phyloP scores from a whole-genome alignment of 495 filamentous ascomycete species.

The Platismatia glauca region DNA sequence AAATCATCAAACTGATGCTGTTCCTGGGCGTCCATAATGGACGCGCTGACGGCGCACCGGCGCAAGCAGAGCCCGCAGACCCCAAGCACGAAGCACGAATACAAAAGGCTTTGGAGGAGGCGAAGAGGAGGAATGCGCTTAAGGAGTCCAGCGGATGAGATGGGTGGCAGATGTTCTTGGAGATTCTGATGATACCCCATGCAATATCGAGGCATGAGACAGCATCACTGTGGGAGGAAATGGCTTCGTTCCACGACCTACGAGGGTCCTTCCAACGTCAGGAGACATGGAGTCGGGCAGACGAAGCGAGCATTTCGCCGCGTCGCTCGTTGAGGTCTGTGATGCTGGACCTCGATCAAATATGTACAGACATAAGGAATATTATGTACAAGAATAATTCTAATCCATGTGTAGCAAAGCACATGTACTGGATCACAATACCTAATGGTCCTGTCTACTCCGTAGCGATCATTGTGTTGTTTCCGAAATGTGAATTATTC shows the following conservation, averaged over 20 bases:
- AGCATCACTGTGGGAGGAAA: background rate
- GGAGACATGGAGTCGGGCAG: background rate
- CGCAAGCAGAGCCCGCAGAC: constrained; percentile 22
- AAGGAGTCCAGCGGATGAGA: constrained; percentile 22
- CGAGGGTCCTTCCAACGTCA: background rate
- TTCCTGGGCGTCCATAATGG: constrained; percentile 38
- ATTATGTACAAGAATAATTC: background rate
- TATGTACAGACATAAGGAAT: background rate
- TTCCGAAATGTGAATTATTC: too few relatives aligned
- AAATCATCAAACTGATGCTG: constrained; percentile 24
- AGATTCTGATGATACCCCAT: constrained; percentile 7
- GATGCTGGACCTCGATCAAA: background rate
- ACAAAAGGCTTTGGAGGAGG: constrained; percentile 40
- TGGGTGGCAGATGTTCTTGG: background rate
- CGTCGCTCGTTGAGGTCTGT: background rate
- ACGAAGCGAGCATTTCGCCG: background rate
- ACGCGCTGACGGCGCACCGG: constrained; percentile 30
- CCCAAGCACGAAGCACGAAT: constrained; percentile 38
- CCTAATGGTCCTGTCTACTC: too few relatives aligned
- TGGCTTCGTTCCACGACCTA: background rate
- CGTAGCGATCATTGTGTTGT: too few relatives aligned
- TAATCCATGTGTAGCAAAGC: too few relatives aligned
- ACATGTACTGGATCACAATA: too few relatives aligned
- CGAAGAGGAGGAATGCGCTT: constrained; percentile 41
- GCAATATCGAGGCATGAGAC: constrained; percentile 1